A percentile compares a stretch with the other conserved stretches of the same genome.
These are phyloP conservation scores for Flagelloscypha sp. DNA, from an alignment of 768 basidiomycete genomes.

Conservation along the genomic window DNA sequence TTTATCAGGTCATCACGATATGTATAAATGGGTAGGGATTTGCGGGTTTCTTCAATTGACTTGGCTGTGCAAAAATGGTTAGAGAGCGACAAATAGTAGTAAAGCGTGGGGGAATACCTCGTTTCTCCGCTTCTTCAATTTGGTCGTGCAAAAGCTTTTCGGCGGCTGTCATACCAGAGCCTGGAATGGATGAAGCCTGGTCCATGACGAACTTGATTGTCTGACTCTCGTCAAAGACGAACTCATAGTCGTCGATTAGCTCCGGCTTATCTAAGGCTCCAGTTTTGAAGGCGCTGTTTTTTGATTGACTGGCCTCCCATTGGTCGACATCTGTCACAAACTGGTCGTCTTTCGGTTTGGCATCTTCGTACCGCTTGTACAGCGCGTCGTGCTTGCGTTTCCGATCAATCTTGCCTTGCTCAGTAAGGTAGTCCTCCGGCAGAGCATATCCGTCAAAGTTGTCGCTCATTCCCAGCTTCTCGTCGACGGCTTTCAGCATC, in stretches of 20 bases:
- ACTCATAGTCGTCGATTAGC: slow-evolving; percentile 83
- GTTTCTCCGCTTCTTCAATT: slow-evolving; percentile 85
- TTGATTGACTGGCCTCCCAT: slow-evolving; percentile 91
- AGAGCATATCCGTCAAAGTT: slow-evolving; percentile 93
- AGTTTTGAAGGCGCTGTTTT: slow-evolving; percentile 80
- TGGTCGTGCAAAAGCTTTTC: slow-evolving; percentile 80
- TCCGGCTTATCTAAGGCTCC: slow-evolving; percentile 88
- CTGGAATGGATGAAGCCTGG: slow-evolving; percentile 45
- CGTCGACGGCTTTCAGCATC: slow-evolving; percentile 84
- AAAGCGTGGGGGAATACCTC: slow-evolving; percentile 68
- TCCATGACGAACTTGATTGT: slow-evolving; percentile 95
- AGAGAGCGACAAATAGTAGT: slow-evolving; percentile 5
- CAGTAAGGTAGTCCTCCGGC: slow-evolving; percentile 97
- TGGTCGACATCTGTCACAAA: slow-evolving; percentile 97
- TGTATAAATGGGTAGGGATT: slow-evolving; percentile 84
- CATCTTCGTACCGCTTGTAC: slow-evolving; percentile 93
- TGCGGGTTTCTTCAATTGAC: slow-evolving; percentile 88
- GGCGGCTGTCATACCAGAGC: slow-evolving; percentile 69
- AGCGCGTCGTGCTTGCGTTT: slow-evolving; percentile 91
- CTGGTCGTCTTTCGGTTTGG: slow-evolving; percentile 83
- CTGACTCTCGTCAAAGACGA: slow-evolving; percentile 97
- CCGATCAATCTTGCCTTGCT: slow-evolving; percentile 96
- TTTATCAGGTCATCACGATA: slow-evolving; percentile 84
- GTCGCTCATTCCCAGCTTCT: slow-evolving; percentile 89
- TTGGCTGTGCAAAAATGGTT: slow-evolving; percentile 41